Evolutionary conservation across 352 stramenopile species (phyloP).

Genomic region (Globisporangium canariense): DNA sequence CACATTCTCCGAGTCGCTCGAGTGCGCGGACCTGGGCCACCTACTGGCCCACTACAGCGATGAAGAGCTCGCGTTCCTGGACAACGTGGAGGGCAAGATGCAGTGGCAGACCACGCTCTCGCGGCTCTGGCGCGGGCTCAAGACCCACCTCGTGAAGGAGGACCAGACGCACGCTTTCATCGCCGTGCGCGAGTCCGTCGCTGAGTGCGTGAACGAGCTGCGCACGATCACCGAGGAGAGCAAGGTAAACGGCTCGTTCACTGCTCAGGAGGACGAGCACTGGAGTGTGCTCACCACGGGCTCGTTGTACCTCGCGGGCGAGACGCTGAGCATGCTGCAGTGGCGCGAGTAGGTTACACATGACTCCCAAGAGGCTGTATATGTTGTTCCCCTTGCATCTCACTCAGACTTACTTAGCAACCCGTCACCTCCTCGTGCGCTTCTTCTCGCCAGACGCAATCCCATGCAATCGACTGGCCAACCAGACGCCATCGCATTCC

Average conservation of each 20-base stretch:
- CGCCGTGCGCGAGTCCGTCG: slow-evolving; percentile 48
- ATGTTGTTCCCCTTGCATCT: neutral
- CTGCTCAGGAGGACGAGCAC: slow-evolving; percentile 26
- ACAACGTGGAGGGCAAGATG: slow-evolving; percentile 38
- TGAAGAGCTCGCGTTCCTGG: slow-evolving; percentile 37
- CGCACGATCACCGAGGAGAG: slow-evolving; percentile 26
- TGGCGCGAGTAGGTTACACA: slow-evolving; percentile 51
- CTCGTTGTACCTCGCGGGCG: slow-evolving; percentile 70
- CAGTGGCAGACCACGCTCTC: slow-evolving; percentile 63
- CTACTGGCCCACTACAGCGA: slow-evolving; percentile 40
- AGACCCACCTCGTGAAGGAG: slow-evolving; percentile 33
- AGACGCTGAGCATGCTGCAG: slow-evolving; percentile 53
- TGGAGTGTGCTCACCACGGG: slow-evolving; percentile 71
- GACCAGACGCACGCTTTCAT: slow-evolving; percentile 27
- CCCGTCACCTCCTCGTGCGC: neutral
- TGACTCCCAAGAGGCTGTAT: neutral
- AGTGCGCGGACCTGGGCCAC: slow-evolving; percentile 30
- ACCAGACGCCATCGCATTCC: slow-evolving; percentile 1
- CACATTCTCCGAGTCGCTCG: slow-evolving; percentile 61
- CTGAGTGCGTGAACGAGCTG: slow-evolving; percentile 60
- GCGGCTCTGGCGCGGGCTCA: slow-evolving; percentile 49
- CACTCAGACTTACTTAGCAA: neutral
- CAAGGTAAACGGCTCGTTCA: slow-evolving; percentile 7
- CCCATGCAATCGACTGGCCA: slow-evolving; percentile 9
- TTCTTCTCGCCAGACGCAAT: slow-evolving; percentile 4